Percentiles rank a stretch among this genome's conserved stretches.
Evolutionary conservation across 495 filamentous ascomycete genomes (phyloP).

Genomic region (Sordaria brevicollis): DNA sequence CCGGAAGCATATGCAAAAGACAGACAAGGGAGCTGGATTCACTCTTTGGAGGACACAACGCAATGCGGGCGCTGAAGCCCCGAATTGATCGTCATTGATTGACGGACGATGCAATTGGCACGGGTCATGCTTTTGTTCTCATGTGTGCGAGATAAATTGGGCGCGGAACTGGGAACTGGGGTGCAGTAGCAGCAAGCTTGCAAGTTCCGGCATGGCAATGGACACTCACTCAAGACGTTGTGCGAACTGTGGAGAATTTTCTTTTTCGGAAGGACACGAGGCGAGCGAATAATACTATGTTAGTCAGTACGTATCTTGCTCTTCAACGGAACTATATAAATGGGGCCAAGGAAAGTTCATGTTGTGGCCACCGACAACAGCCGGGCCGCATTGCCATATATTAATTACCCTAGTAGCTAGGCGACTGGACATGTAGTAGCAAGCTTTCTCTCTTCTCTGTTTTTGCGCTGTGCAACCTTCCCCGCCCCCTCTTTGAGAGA

Average conservation of each 20-base stretch:
- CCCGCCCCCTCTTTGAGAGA: not conserved
- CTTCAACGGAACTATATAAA: too few relatives aligned
- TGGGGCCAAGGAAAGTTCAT: not conserved
- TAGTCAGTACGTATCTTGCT: not conserved
- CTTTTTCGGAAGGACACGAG: not conserved
- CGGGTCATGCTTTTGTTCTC: not conserved
- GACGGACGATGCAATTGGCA: not conserved
- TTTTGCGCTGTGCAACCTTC: not conserved
- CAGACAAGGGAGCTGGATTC: slow-evolving; percentile 1
- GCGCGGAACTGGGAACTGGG: not conserved
- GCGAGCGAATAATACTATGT: not conserved
- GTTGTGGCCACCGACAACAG: slow-evolving; percentile 2
- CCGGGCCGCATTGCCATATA: slow-evolving; percentile 8
- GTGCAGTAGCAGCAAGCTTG: too few relatives aligned
- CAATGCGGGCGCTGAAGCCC: slow-evolving; percentile 7
- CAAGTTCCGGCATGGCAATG: not conserved
- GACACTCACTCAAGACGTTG: not conserved
- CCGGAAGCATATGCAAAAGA: not conserved
- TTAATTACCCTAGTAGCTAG: too few relatives aligned
- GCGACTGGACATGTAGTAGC: not conserved
- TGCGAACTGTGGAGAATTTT: too few relatives aligned
- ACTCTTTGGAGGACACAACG: not conserved
- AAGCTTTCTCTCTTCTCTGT: too few relatives aligned
- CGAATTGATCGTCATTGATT: not conserved
- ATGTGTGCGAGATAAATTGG: slow-evolving; percentile 1